Evolutionary conservation across 2,329 filamentous ascomycete species (phyloP), one percentile per base, ranked within the genome.

Genomic region (Microdochium bolleyi): DNA sequence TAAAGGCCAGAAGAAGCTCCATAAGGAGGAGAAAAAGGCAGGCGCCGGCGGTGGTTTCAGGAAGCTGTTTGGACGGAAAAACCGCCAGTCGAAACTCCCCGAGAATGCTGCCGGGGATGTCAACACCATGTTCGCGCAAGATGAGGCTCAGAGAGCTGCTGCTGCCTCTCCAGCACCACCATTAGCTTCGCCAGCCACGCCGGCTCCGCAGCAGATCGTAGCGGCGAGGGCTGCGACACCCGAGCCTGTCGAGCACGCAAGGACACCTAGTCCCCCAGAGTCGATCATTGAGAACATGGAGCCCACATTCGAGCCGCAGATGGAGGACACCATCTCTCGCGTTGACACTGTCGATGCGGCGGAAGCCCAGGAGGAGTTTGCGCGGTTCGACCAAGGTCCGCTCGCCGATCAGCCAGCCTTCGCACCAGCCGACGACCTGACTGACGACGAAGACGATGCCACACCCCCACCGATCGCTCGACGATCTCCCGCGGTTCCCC

Each of bases 391-490:
- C 62, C 92, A 97, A 70, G 94, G 92, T 2, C 94, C 94, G 1
- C 78, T 96, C 24, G 70, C 81, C 10, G 91, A 97, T 53, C 88
- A 94, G 67, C 92, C 94, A 2, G 89, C 91, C 1, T 95, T 95
- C 63, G 77, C 82, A 11, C 89, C 89, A 0, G 75, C 72, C 2
- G 79, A 84, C 14, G 74, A 75, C 24, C 63, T 66, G 19, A 66
- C 58, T 51, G 73, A 77, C 24, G 74, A 74, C 34, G 70, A 70
- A 5, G 72, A 79, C 9, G 77, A 76, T 48, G 74, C 74, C 3
- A 64, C 70, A 2, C 77, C 79, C 22, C 75, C 78, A 2, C 77
- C 79, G 1, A 82, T 81, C 55, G 69, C 73, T 13, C 72, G 78
- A 22, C 71, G 73, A 22, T 46, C 41, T 10, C 41, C 19, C 41